A percentile compares a stretch with the other conserved stretches of the same genome.
phyloP scores from a whole-genome alignment of 768 basidiomycete genomes.

The Auricularia auricula-judae region DNA sequence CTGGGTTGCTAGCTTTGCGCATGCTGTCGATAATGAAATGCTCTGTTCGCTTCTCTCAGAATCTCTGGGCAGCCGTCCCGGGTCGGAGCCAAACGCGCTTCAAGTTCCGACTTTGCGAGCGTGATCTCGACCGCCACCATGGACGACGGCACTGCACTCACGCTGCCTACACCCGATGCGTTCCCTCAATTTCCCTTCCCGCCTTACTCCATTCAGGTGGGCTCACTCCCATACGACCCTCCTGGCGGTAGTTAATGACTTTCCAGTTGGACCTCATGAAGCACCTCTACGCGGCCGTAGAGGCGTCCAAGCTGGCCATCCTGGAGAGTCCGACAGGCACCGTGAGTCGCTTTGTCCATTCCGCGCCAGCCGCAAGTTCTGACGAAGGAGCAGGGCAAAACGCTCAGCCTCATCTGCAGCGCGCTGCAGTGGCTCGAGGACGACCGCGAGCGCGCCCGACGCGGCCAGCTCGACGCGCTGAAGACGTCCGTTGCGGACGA shows the following conservation, averaged over 20 bases:
- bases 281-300: conserved; percentile 72
- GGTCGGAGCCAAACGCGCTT: too few species aligned
- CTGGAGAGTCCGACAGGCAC: conserved; percentile 88
- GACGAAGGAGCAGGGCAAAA: conserved; percentile 56
- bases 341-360: conserved; percentile 28
- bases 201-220: conserved; percentile 55
- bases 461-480: conserved; percentile 42
- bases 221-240: background rate
- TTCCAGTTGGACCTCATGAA: conserved; percentile 74
- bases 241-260: background rate
- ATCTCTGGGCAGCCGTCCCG: too few species aligned
- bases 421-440: conserved; percentile 66
- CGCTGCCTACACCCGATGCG: conserved; percentile 46
- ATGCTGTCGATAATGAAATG: too few species aligned
- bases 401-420: conserved; percentile 67
- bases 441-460: conserved; percentile 55
- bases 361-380: background rate
- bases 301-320: conserved; percentile 60
- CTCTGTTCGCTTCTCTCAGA: too few species aligned
- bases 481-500: conserved; percentile 3
- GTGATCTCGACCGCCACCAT: background rate
- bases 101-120: too few species aligned
- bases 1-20: too few species aligned
- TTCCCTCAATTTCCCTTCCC: conserved; percentile 80
- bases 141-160: conserved; percentile 9